These are phyloP conservation scores for Trichoderma arundinaceum DNA, from an alignment of 2,329 filamentous ascomycete species.

Conservation along the genomic window DNA sequence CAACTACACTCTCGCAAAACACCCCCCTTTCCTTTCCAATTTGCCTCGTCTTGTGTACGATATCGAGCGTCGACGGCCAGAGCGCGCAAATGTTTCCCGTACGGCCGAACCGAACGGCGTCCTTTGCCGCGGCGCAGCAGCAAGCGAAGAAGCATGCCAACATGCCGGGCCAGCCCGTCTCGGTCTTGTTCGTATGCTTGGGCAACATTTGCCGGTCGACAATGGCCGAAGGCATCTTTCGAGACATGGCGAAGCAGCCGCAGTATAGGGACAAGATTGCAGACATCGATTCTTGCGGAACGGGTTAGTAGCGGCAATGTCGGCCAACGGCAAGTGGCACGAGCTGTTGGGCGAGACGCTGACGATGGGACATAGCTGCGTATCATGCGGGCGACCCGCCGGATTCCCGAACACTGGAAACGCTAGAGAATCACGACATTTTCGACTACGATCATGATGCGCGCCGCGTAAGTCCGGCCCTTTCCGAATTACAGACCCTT, in stretches of 20 bases:
- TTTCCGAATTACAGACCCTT: not conserved
- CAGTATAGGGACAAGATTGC: conserved; percentile 65
- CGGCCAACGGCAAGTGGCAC: not conserved
- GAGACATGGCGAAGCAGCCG: conserved; percentile 67
- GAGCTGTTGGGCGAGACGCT: conserved; percentile 7
- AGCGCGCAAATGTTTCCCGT: conserved; percentile 23
- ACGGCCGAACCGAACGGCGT: conserved; percentile 21
- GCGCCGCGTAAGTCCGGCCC: conserved; percentile 64
- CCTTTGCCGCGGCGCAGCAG: conserved; percentile 12
- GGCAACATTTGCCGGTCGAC: conserved; percentile 95
- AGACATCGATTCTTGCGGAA: conserved; percentile 86
- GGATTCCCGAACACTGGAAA: conserved; percentile 83
- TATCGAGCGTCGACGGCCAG: not conserved
- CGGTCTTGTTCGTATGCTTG: conserved; percentile 91
- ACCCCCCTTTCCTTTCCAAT: not conserved
- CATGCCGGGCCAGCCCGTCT: conserved; percentile 56
- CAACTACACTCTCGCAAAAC: not conserved
- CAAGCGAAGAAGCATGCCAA: conserved; percentile 31
- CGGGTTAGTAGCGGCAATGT: conserved; percentile 52
- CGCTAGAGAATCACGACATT: conserved; percentile 75
- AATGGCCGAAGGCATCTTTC: conserved; percentile 96
- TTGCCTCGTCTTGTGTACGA: not conserved
- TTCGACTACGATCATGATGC: conserved; percentile 77
- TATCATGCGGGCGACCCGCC: conserved; percentile 82
- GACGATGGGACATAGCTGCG: conserved; percentile 56